Evolutionary conservation across 306 rosid genomes (phyloP), one percentile per base, ranked within the genome.

Genomic region (Rubus idaeus): DNA sequence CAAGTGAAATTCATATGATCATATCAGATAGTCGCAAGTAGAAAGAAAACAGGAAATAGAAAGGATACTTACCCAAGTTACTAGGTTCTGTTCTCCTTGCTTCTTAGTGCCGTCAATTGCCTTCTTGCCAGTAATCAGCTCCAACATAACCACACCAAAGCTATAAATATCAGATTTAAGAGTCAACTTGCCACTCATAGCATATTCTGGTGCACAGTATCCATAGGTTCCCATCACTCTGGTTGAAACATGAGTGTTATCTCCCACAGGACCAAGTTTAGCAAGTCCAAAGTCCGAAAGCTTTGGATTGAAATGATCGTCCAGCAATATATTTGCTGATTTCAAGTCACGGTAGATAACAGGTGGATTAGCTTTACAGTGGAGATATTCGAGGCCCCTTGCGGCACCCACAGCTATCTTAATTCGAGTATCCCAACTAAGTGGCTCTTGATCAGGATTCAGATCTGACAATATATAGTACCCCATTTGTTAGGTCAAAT

Each of bases 201-300:
- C 98, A 20, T 96, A 96, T 82, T 96, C 99, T 35, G 99, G 99
- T 8, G 99, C 99, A 71, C 99, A 92, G 85, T 94, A 91, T 55
- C 98, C 97, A 57, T 91, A 90, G 10, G 97, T 94, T 79, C 97
- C 98, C 98, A 94, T 94, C 53, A 94, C 96, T 88, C 98, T 85
- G 11, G 98, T 95, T 61, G 98, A 95, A 79, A 95, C 98, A 81
- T 95, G 98, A 45, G 98, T 92, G 30, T 89, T 90, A 78, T 95
- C 97, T n/a, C 98, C 98, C 56, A 92, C 98, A 68, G 98, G 97
- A 74, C 97, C 97, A 55, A 92, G 87, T 82, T 95, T 95, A 47
- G 98, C 98, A 42, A 95, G 96, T 58, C 98, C 98, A 78, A 94
- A 95, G 82, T 95, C 99, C 11, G 99, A 95, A 63, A 95, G 93